phyloP scores from a whole-genome alignment of 2,329 filamentous ascomycete species.

The Penicillium sp. region DNA sequence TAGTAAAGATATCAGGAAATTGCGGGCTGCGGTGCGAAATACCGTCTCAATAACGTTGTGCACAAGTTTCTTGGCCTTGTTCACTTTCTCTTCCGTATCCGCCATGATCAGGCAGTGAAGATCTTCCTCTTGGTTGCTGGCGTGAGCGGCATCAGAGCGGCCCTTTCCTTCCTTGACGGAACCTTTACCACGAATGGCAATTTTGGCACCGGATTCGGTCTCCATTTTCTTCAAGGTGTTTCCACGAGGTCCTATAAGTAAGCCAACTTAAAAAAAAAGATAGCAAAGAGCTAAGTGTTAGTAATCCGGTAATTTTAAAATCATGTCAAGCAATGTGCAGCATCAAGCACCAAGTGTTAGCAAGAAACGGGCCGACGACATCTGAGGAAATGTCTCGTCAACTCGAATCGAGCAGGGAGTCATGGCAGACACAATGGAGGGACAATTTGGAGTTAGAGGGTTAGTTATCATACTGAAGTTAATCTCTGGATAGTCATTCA shows the following conservation, averaged over 20 bases:
- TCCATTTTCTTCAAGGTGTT: constrained; percentile 99
- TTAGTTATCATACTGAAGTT: constrained; percentile 99
- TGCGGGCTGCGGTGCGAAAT: constrained; percentile 48
- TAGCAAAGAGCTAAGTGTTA: constrained; percentile 83
- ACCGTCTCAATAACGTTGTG: constrained; percentile 99
- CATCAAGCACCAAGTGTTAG: constrained; percentile 45
- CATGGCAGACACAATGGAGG: constrained; percentile 46
- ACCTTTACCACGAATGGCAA: constrained; percentile 98
- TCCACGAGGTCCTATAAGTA: constrained; percentile 99
- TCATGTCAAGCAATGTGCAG: constrained; percentile 32
- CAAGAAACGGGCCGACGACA: constrained; percentile 47
- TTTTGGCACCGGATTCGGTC: constrained; percentile 93
- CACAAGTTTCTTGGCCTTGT: constrained; percentile 97
- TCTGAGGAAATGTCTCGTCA: constrained; percentile 38
- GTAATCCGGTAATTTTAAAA: constrained; percentile 59
- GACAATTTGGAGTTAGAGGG: constrained; percentile 82
- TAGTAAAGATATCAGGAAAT: constrained; percentile 23
- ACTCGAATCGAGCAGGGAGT: constrained; percentile 50
- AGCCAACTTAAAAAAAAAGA: constrained; percentile 90
- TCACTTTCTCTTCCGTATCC: constrained; percentile 98
- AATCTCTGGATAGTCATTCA: constrained; percentile 99
- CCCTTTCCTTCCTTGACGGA: constrained; percentile 99
- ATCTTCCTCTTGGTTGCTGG: constrained; percentile 99
- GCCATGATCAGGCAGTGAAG: constrained; percentile 99
- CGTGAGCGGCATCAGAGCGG: constrained; percentile 96